Conservation (phyloP, 192 early-diverging fungal species). For the Diversispora eburnea region DNA sequence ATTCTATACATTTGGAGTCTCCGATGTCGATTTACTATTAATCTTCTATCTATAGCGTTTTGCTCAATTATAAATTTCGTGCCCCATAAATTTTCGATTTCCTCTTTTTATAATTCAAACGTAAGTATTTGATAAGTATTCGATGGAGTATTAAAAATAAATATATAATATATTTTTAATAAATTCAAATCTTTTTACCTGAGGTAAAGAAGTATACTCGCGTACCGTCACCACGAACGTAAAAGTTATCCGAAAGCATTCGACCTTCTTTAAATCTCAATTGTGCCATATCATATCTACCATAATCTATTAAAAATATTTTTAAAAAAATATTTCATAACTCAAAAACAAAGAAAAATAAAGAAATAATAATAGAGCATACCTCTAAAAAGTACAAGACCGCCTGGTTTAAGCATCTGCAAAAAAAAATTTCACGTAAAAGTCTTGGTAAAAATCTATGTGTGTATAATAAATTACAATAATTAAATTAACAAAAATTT, state of each 20-base stretch:
- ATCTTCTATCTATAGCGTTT: conserved; percentile 85
- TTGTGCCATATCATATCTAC: conserved; percentile 96
- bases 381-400: conserved; percentile 54
- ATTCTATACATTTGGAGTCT: conserved; percentile 97
- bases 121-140: neutral
- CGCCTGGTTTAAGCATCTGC: conserved; percentile 81
- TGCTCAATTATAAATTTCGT: conserved; percentile 74
- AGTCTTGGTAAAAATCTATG: neutral
- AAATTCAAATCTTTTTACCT: neutral
- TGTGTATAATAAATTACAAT: neutral
- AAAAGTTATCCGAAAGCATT: conserved; percentile 90
- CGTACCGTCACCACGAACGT: conserved; percentile 96
- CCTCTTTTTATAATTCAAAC: conserved; percentile 33
- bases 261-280: conserved; percentile 91
- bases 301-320: conserved; percentile 73
- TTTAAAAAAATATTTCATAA: neutral
- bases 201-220: conserved; percentile 91
- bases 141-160: neutral
- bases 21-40: conserved; percentile 87
- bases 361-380: neutral
- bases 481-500: no score
- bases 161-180: neutral
- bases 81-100: conserved; percentile 50
- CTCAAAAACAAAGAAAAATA: neutral
- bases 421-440: neutral